These are phyloP conservation scores for Biscogniauxia mediterranea DNA, from an alignment of 2,329 filamentous ascomycete species.

Conservation along the genomic window DNA sequence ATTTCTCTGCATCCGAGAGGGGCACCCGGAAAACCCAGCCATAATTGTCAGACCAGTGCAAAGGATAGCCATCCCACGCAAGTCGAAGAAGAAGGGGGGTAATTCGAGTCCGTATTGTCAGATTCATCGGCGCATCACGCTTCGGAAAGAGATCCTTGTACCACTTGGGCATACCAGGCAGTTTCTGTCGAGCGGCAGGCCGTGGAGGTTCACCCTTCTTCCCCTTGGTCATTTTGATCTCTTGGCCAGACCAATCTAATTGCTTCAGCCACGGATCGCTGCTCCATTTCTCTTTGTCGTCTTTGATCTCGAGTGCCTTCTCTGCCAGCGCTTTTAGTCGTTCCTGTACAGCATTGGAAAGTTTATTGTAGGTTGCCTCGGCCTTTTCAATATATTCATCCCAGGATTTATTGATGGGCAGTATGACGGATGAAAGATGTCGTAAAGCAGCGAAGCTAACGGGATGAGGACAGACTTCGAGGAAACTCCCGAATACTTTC, in stretches of 20 bases:
- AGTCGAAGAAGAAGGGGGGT: constrained; percentile 81
- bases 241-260: constrained; percentile 93
- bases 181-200: constrained; percentile 81
- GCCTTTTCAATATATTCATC: constrained; percentile 78
- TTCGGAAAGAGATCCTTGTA: constrained; percentile 86
- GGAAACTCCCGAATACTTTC: constrained; percentile 86
- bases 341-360: constrained; percentile 75
- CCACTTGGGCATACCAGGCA: constrained; percentile 92
- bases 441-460: constrained; percentile 94
- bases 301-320: constrained; percentile 73
- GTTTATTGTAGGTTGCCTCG: constrained; percentile 76
- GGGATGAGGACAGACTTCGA: constrained; percentile 89
- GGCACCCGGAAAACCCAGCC: constrained; percentile 91
- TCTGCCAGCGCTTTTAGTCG: constrained; percentile 72
- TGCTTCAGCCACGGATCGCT: constrained; percentile 90
- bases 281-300: constrained; percentile 64
- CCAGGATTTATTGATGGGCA: constrained; percentile 89
- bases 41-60: constrained; percentile 90
- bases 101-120: constrained; percentile 85
- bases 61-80: constrained; percentile 83
- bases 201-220: constrained; percentile 81
- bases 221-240: constrained; percentile 85
- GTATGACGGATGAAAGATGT: constrained; percentile 88
- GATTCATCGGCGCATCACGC: constrained; percentile 63
- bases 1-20: constrained; percentile 58